phyloP scores from a whole-genome alignment of 2,329 filamentous ascomycete genomes.

The Penicillium oxalicum region DNA sequence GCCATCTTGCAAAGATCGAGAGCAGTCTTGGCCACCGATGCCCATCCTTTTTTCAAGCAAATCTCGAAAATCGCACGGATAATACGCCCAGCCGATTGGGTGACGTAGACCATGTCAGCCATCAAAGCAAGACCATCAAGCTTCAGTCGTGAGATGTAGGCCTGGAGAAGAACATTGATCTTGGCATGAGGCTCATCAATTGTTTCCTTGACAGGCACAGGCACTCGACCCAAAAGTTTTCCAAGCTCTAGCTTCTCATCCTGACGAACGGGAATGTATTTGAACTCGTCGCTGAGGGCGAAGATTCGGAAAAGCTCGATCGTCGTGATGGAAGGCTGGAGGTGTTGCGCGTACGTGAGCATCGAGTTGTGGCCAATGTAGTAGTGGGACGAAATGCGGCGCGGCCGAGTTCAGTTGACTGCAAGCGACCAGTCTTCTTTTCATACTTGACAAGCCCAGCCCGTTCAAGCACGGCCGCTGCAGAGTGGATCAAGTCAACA shows the following conservation, averaged over 20 bases:
- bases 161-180: conserved; percentile 95
- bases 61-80: conserved; percentile 95
- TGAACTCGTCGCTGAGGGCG: conserved; percentile 93
- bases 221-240: conserved; percentile 81
- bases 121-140: conserved; percentile 91
- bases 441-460: conserved; percentile 91
- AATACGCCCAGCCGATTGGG: conserved; percentile 94
- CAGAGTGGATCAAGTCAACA: conserved; percentile 94
- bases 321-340: conserved; percentile 84
- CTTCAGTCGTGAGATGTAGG: conserved; percentile 91
- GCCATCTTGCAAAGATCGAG: conserved; percentile 98
- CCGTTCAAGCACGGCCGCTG: conserved; percentile 78
- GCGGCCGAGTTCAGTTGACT: conserved; percentile 87
- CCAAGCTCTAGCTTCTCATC: conserved; percentile 96
- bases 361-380: conserved; percentile 96
- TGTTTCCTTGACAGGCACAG: conserved; percentile 94
- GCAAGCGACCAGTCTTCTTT: conserved; percentile 80
- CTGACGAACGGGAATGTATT: conserved; percentile 94
- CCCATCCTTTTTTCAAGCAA: conserved; percentile 93
- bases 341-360: conserved; percentile 92
- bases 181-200: conserved; percentile 96
- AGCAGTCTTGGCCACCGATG: conserved; percentile 84
- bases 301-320: conserved; percentile 98
- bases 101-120: conserved; percentile 98
- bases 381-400: conserved; percentile 94